Evolutionary conservation across 2,329 filamentous ascomycete species (phyloP).

Genomic region (Cercospora brassicicola): DNA sequence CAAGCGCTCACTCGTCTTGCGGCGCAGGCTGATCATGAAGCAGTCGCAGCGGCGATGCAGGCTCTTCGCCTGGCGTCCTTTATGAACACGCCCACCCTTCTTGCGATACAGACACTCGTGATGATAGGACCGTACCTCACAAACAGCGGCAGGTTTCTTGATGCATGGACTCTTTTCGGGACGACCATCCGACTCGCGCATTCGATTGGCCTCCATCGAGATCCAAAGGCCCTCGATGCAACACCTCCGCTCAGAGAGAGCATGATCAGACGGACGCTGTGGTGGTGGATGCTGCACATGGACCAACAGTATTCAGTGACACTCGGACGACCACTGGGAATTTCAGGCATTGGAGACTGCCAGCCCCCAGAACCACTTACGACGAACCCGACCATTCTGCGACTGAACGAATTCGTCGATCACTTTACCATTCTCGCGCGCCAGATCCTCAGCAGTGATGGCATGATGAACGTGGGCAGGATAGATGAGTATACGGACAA

Average conservation of each 20-base stretch:
- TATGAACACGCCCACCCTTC: slow-evolving; percentile 50
- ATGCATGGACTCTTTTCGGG: slow-evolving; percentile 54
- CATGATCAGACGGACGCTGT: slow-evolving; percentile 47
- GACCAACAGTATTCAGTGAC: slow-evolving; percentile 55
- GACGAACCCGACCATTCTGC: slow-evolving; percentile 46
- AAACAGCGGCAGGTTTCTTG: slow-evolving; percentile 52
- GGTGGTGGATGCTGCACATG: slow-evolving; percentile 57
- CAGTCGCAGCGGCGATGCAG: slow-evolving; percentile 54
- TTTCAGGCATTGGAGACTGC: slow-evolving; percentile 53
- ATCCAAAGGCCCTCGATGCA: slow-evolving; percentile 50
- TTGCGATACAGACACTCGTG: slow-evolving; percentile 49
- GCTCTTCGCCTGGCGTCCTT: slow-evolving; percentile 52
- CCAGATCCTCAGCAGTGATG: slow-evolving; percentile 49
- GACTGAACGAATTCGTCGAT: slow-evolving; percentile 49
- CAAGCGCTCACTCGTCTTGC: neutral
- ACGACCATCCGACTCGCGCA: slow-evolving; percentile 52
- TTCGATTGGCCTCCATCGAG: slow-evolving; percentile 52
- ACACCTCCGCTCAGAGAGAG: slow-evolving; percentile 45
- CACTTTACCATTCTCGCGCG: slow-evolving; percentile 52
- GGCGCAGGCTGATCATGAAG: slow-evolving; percentile 3
- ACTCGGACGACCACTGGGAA: slow-evolving; percentile 51
- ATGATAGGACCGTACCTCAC: slow-evolving; percentile 53
- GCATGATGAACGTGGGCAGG: slow-evolving; percentile 43
- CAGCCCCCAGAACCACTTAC: slow-evolving; percentile 49
- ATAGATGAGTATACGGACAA: slow-evolving; percentile 52